These are phyloP conservation scores for Venturia carpophila DNA, from an alignment of 2,329 filamentous ascomycete genomes.

Conservation along the genomic window DNA sequence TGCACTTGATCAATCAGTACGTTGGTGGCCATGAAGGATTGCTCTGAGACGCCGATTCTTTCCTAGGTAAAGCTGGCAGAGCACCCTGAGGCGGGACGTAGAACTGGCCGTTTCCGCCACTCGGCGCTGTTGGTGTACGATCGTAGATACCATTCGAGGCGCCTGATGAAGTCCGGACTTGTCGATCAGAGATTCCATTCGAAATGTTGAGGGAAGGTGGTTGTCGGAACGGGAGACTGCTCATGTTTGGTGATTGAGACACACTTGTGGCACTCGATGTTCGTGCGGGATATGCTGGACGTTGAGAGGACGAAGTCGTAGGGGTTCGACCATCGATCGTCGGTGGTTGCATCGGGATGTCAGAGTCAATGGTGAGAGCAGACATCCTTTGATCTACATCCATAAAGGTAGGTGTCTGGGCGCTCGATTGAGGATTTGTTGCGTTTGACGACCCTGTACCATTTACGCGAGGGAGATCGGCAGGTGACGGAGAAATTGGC, in stretches of 20 bases:
- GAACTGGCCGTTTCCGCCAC: slow-evolving; percentile 1
- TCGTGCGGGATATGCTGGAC: slow-evolving; percentile 13
- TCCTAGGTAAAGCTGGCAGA: slow-evolving; percentile 6
- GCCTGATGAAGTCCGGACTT: slow-evolving; percentile 1
- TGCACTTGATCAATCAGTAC: neutral
- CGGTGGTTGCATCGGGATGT: slow-evolving; percentile 1
- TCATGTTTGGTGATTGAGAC: slow-evolving; percentile 3
- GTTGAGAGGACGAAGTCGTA: neutral
- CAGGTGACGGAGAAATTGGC: slow-evolving; percentile 11
- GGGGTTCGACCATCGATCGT: slow-evolving; percentile 9
- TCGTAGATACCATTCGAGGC: slow-evolving; percentile 3
- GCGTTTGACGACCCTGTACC: slow-evolving; percentile 1
- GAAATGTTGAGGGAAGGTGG: neutral
- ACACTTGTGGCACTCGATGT: slow-evolving; percentile 16
- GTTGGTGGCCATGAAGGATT: neutral
- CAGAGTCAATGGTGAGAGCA: slow-evolving; percentile 12
- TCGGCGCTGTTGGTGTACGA: neutral
- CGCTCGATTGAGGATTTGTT: slow-evolving; percentile 5
- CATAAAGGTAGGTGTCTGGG: slow-evolving; percentile 16
- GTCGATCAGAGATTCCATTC: neutral
- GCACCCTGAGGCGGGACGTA: neutral
- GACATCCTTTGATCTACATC: slow-evolving; percentile 18
- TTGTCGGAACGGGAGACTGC: slow-evolving; percentile 9
- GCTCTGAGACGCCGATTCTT: neutral
- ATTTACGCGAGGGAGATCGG: slow-evolving; percentile 13